Base-by-base conservation (phyloP, 2,329 filamentous ascomycete species). In the Calonectria ilicicola region DNA sequence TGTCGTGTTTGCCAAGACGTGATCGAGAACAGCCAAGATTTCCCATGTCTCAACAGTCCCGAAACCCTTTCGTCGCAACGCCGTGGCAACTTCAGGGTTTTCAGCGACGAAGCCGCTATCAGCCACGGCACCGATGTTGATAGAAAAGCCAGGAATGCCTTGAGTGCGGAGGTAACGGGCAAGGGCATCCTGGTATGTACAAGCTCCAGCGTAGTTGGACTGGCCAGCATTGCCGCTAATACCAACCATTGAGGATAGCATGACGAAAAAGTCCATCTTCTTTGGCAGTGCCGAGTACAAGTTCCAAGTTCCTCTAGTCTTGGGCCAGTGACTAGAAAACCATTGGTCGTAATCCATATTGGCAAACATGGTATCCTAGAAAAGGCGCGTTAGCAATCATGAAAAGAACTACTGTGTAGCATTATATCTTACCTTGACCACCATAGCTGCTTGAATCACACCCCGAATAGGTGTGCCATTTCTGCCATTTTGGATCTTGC, bases 231-330 rank as follows among this genome's bases (percentile, higher is more conserved):
- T 80, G 1, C 84, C 86, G 10, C 82, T 69, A 12, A 85, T 76
- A 12, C 80, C 82, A 1, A 80, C 78, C 23, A 82, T 72, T 7
- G 85, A 87, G 1, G 83, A 85, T 2, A 84, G 73, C 74, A 83
- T 76, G 53, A 84, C 68, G 75, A 85, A 86, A 77, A 88, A 86
- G 75, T 85, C 83, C 12, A 85, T 65, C 9, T 56, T 63, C 14
- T 70, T 67, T n/a, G 51, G 73, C 27, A 79, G 60, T 42, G 53
- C 40, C 26, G 81, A 60, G 72, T 87, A 83, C 8, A 88, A 77
- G 67, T 89, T 88, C 82, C 81, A 84, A 6, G 85, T 85, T 7
- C 85, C 86, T 12, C 79, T 67, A 1, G 85, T 81, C 76, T 89
- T 89, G 5, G 85, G 84, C 2, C 73, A 73, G 4, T 85, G 75